Conservation (phyloP, 768 basidiomycete species). For the Austroboletus festivus region DNA sequence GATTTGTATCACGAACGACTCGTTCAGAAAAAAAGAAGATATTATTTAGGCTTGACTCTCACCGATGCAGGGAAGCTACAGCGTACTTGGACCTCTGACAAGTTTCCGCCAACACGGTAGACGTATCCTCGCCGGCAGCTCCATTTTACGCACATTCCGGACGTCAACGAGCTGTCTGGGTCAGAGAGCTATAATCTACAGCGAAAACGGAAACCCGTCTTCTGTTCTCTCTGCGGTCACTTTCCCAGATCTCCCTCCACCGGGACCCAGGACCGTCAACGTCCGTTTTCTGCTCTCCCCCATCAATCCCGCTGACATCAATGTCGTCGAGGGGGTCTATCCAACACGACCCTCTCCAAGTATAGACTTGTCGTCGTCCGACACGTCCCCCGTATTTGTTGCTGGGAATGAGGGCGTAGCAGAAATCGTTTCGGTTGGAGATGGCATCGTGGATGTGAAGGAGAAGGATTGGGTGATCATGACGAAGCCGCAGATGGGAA, state of each 20-base stretch:
- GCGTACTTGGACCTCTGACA: neutral
- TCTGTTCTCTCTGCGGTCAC: conserved; percentile 55
- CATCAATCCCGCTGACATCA: conserved; percentile 80
- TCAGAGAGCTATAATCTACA: conserved; percentile 67
- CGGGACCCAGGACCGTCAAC: conserved; percentile 57
- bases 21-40: too few relatives aligned
- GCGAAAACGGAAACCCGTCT: conserved; percentile 55
- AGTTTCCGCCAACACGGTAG: neutral
- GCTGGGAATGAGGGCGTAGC: conserved; percentile 80
- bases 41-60: too few relatives aligned
- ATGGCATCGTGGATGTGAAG: conserved; percentile 45
- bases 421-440: conserved; percentile 58
- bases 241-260: conserved; percentile 50
- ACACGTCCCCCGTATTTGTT: conserved; percentile 44
- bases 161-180: conserved; percentile 30
- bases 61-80: too few relatives aligned
- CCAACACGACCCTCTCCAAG: conserved; percentile 54
- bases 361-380: conserved; percentile 34
- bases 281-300: conserved; percentile 68
- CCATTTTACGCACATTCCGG: conserved; percentile 22
- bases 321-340: conserved; percentile 81
- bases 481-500: conserved; percentile 66
- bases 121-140: neutral
- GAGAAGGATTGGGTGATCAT: conserved; percentile 75
- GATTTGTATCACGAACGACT: too few relatives aligned